Evolutionary conservation across 2,329 filamentous ascomycete genomes (phyloP).

Genomic region (Claviceps arundinis): DNA sequence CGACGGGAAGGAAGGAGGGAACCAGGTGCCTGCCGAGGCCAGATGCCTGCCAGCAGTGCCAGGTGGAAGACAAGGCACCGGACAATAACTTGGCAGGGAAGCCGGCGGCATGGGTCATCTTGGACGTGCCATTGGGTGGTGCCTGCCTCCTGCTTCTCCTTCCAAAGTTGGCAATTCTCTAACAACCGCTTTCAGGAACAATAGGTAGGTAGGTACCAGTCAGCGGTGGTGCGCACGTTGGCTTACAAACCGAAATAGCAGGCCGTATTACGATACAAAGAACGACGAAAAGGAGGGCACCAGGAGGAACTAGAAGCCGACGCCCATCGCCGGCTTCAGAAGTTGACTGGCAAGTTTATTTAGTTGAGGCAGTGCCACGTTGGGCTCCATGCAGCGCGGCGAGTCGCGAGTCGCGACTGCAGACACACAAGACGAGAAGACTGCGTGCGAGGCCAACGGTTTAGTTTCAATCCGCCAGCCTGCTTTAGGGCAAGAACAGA

Average conservation of each 20-base stretch:
- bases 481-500: neutral
- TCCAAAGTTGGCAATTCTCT: neutral
- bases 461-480: neutral
- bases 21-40: neutral
- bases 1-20: neutral
- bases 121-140: neutral
- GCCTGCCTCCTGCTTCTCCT: neutral
- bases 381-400: neutral
- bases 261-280: neutral
- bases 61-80: neutral
- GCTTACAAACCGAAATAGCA: neutral
- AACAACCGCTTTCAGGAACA: too few species aligned
- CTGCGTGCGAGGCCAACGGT: neutral
- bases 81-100: neutral
- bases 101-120: neutral
- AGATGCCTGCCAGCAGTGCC: too few species aligned
- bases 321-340: neutral
- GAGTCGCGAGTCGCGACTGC: neutral
- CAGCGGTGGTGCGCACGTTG: neutral
- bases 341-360: neutral
- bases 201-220: too few species aligned
- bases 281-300: neutral
- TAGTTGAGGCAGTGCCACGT: constrained; percentile 1
- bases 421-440: neutral
- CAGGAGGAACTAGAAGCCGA: neutral